Conservation (phyloP, 78 protist species). For the Diacronema lutheri region DNA sequence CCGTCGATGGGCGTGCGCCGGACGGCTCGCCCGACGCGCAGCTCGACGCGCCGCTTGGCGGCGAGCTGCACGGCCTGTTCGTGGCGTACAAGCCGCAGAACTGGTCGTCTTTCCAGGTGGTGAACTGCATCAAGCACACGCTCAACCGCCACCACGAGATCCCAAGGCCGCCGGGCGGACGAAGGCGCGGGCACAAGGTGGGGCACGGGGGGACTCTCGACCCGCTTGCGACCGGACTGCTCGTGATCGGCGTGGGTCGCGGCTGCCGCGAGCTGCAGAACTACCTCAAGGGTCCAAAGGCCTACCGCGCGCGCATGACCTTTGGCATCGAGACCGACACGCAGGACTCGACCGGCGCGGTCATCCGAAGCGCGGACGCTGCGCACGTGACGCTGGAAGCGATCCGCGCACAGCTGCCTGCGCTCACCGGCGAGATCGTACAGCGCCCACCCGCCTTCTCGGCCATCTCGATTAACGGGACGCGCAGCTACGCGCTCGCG, state of each 20-base stretch:
- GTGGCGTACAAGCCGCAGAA: no score
- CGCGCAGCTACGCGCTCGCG: not conserved
- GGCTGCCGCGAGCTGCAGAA: not conserved
- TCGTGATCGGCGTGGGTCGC: not conserved
- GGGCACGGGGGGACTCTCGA: constrained; percentile 28
- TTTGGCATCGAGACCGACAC: constrained; percentile 7
- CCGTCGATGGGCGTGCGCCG: no score
- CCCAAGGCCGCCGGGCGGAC: no score
- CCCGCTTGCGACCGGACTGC: not conserved
- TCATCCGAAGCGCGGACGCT: not conserved
- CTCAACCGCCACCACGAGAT: no score
- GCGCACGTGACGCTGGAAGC: not conserved
- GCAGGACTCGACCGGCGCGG: not conserved
- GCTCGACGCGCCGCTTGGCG: no score
- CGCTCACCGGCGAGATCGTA: not conserved
- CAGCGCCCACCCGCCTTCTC: constrained; percentile 9
- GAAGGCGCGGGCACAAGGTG: not conserved
- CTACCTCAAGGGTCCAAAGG: not conserved
- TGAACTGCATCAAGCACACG: no score
- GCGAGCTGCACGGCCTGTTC: no score
- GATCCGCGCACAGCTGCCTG: not conserved
- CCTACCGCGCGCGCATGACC: not conserved
- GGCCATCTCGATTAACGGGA: not conserved
- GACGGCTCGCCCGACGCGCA: no score
- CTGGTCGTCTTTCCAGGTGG: no score